A percentile compares a stretch with the other conserved stretches of the same genome.
phyloP scores from a whole-genome alignment of 257 asterid genomes.

The Penstemon davidsonii region DNA sequence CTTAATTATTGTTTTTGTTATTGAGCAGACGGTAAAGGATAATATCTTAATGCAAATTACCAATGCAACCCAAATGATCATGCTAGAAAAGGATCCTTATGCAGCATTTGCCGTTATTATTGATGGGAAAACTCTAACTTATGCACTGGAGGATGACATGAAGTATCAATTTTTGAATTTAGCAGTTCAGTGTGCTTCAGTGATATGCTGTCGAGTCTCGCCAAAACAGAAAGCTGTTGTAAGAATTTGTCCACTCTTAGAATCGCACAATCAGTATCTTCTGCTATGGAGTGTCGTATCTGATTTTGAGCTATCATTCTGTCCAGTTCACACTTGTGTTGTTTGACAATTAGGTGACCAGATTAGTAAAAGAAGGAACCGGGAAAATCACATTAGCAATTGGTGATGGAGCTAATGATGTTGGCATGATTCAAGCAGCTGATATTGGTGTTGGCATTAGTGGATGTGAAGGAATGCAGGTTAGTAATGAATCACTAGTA shows the following conservation, averaged over 20 bases:
- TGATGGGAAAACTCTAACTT: slow-evolving; percentile 87
- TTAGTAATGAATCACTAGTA: slow-evolving; percentile 34
- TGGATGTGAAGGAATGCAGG: slow-evolving; percentile 99
- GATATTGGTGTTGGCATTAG: slow-evolving; percentile 99
- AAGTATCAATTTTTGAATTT: slow-evolving; percentile 74
- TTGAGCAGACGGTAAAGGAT: slow-evolving; percentile 60
- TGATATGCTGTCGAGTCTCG: slow-evolving; percentile 98
- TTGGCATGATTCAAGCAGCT: slow-evolving; percentile 99
- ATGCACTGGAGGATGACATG: slow-evolving; percentile 82
- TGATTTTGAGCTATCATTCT: slow-evolving; percentile 22
- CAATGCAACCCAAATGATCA: slow-evolving; percentile 76
- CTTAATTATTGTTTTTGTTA: slow-evolving; percentile 24
- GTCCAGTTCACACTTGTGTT: slow-evolving; percentile 22
- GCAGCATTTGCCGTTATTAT: slow-evolving; percentile 95
- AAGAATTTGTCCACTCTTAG: slow-evolving; percentile 16
- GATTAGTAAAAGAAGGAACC: slow-evolving; percentile 95
- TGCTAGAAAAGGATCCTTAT: slow-evolving; percentile 82
- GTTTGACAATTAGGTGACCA: slow-evolving; percentile 57
- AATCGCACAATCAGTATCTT: too few relatives aligned
- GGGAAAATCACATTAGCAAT: slow-evolving; percentile 93
- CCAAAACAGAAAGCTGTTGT: slow-evolving; percentile 98
- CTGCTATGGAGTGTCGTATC: not conserved
- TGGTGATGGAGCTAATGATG: slow-evolving; percentile 99
- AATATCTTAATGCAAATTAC: slow-evolving; percentile 76
- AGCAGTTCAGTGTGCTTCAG: slow-evolving; percentile 94